phyloP scores from a whole-genome alignment of 169 alveolate species.

The Plasmodium malariae region DNA sequence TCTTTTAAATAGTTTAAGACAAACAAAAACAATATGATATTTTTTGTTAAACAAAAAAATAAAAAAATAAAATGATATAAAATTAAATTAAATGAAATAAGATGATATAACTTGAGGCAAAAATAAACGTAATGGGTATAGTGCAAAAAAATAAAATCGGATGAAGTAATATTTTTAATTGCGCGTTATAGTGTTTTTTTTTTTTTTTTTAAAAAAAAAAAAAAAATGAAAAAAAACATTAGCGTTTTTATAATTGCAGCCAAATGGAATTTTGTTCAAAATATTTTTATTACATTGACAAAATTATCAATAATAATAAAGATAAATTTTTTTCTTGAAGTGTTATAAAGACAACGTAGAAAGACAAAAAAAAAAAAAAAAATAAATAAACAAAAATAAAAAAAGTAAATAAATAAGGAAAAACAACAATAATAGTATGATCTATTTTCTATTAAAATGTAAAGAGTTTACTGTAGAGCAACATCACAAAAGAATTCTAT shows the following conservation, averaged over 20 bases:
- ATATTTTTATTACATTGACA: conserved; percentile 18
- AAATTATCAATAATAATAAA: conserved; percentile 17
- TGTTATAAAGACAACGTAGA: background rate
- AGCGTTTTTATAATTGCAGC: background rate
- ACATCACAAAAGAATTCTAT: conserved; percentile 27
- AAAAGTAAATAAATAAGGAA: background rate
- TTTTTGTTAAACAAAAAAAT: conserved; percentile 4
- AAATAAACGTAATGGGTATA: background rate
- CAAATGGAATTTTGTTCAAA: conserved; percentile 16
- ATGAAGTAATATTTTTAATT: conserved; percentile 1
- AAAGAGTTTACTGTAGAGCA: background rate
- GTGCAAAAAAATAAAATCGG: background rate
- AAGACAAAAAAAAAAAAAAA: conserved; percentile 1
- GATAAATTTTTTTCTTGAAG: conserved; percentile 13
- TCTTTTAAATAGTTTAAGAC: conserved; percentile 37
- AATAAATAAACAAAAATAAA: conserved; percentile 16
- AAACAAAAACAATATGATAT: conserved; percentile 27
- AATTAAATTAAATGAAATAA: background rate
- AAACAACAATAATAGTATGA: conserved; percentile 1
- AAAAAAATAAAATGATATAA: background rate
- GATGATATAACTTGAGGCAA: background rate
- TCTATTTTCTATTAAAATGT: background rate
- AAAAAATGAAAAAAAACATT: conserved; percentile 16
- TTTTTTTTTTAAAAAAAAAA: background rate
- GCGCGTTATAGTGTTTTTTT: background rate